phyloP scores from a whole-genome alignment of 2,329 filamentous ascomycete genomes.

The Zopfia rhizophila region DNA sequence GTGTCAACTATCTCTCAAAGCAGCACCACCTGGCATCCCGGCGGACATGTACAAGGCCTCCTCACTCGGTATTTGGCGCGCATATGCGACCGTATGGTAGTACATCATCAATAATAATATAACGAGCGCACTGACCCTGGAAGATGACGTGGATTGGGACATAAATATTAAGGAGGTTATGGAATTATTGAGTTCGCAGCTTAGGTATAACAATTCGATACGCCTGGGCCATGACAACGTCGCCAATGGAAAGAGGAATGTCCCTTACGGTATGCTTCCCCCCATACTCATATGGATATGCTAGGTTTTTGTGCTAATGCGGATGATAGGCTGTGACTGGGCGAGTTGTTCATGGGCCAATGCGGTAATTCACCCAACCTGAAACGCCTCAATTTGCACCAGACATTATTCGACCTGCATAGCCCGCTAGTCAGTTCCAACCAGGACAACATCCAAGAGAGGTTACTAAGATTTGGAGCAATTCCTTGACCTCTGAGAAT shows the following conservation, averaged over 20 bases:
- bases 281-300: background rate
- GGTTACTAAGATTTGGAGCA: slow-evolving; percentile 21
- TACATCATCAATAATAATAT: slow-evolving; percentile 29
- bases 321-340: slow-evolving; percentile 33
- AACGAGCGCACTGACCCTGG: slow-evolving; percentile 23
- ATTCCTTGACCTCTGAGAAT: slow-evolving; percentile 11
- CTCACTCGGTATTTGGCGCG: slow-evolving; percentile 24
- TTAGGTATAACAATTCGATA: slow-evolving; percentile 28
- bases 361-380: slow-evolving; percentile 21
- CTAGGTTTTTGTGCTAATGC: background rate
- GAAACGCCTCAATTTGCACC: slow-evolving; percentile 24
- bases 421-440: slow-evolving; percentile 3
- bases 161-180: slow-evolving; percentile 29
- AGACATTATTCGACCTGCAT: slow-evolving; percentile 19
- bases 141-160: slow-evolving; percentile 31
- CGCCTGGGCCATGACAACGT: slow-evolving; percentile 26
- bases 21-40: slow-evolving; percentile 15
- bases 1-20: slow-evolving; percentile 16
- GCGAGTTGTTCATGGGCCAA: slow-evolving; percentile 28
- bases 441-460: slow-evolving; percentile 15
- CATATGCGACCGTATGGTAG: slow-evolving; percentile 21
- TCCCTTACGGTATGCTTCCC: slow-evolving; percentile 22
- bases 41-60: slow-evolving; percentile 1
- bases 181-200: slow-evolving; percentile 24
- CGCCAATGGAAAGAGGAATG: slow-evolving; percentile 28